phyloP scores from a whole-genome alignment of 257 asterid species.

The Mentha longifolia region DNA sequence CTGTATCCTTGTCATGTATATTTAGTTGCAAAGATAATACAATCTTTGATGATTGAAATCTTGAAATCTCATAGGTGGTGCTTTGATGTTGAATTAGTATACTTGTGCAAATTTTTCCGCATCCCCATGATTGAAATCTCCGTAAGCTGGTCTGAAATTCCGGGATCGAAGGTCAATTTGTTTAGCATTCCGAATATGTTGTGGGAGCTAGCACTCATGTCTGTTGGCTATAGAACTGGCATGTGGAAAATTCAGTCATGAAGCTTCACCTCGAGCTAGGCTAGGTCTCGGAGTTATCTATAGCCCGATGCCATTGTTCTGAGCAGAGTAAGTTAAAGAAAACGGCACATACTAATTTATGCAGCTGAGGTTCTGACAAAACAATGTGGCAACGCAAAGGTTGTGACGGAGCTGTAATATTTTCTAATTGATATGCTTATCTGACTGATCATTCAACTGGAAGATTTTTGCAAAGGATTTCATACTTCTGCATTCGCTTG shows the following conservation, averaged over 20 bases:
- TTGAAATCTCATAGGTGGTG: slow-evolving; percentile 74
- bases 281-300: neutral
- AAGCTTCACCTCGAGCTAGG: slow-evolving; percentile 30
- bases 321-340: slow-evolving; percentile 15
- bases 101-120: slow-evolving; percentile 69
- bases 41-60: neutral
- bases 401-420: slow-evolving; percentile 21
- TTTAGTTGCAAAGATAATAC: neutral
- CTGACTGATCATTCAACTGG: slow-evolving; percentile 18
- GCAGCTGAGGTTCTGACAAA: slow-evolving; percentile 11
- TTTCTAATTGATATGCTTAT: slow-evolving; percentile 15
- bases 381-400: slow-evolving; percentile 10
- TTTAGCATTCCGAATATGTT: slow-evolving; percentile 92
- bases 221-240: slow-evolving; percentile 87
- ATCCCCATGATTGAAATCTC: slow-evolving; percentile 86
- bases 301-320: slow-evolving; percentile 4
- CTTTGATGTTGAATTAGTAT: slow-evolving; percentile 91
- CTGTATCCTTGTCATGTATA: neutral
- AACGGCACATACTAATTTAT: slow-evolving; percentile 14
- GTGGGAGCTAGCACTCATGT: slow-evolving; percentile 96
- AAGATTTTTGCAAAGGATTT: slow-evolving; percentile 7
- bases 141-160: slow-evolving; percentile 90
- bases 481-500: slow-evolving; percentile 4
- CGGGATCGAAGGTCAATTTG: slow-evolving; percentile 88
- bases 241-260: slow-evolving; percentile 75